Percentiles rank a stretch among this genome's conserved stretches.
These are phyloP conservation scores for Cercospora sp. DNA, from an alignment of 2,329 filamentous ascomycete species.

Conservation along the genomic window DNA sequence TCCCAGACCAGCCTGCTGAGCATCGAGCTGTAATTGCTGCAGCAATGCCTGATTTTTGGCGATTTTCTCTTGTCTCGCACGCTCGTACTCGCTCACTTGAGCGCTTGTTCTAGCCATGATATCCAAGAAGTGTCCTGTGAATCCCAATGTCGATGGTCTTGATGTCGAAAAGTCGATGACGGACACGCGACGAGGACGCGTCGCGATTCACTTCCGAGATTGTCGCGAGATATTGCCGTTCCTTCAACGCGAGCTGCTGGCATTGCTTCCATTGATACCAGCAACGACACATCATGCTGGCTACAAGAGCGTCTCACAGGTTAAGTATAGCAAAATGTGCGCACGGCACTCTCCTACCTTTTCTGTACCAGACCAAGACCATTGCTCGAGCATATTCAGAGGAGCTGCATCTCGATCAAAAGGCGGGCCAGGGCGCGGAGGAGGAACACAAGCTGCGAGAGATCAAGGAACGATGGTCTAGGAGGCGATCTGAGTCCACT, in stretches of 20 bases:
- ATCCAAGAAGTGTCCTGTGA: not conserved
- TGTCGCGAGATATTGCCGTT: not conserved
- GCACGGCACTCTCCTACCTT: constrained; percentile 26
- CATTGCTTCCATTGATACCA: too few relatives aligned
- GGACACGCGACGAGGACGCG: constrained; percentile 16
- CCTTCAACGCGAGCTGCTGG: not conserved
- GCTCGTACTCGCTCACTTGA: constrained; percentile 78
- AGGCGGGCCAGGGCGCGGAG: constrained; percentile 4
- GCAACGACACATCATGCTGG: constrained; percentile 5
- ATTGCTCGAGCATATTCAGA: constrained; percentile 25
- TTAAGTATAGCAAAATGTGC: not conserved
- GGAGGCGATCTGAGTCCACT: not conserved
- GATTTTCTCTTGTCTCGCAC: constrained; percentile 80
- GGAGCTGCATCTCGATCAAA: not conserved
- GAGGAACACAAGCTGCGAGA: constrained; percentile 2
- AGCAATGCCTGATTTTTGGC: constrained; percentile 80
- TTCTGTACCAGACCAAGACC: constrained; percentile 37
- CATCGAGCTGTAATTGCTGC: constrained; percentile 69
- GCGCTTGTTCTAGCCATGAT: constrained; percentile 21
- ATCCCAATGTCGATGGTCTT: not conserved
- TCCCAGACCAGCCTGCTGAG: constrained; percentile 68
- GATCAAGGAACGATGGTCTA: constrained; percentile 15
- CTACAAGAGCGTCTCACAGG: not conserved
- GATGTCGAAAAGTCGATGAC: constrained; percentile 18
- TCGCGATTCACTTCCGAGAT: constrained; percentile 9